Base-by-base conservation (phyloP, 208 protist species). In the Wallacemonas sp. region DNA sequence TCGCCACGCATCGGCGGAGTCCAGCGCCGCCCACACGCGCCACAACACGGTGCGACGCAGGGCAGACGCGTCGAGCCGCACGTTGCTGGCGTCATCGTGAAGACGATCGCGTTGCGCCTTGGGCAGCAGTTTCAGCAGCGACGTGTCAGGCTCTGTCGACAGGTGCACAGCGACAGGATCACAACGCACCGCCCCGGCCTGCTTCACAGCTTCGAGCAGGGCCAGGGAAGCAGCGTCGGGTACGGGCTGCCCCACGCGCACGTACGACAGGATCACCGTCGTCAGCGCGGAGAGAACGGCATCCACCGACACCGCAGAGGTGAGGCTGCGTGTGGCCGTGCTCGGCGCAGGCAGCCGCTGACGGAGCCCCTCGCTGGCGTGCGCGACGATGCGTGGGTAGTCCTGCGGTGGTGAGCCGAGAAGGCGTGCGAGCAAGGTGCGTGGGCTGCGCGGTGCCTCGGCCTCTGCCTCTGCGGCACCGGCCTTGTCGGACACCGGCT, bases 131-230 rank as follows among this genome's bases (percentile, higher is more conserved):
- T 24, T 11, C 9, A 58, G 30, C 52, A 58, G 30, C 6, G 52
- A 38, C 5, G 30, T 41, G 36, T 41, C 9, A 6, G 9, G 36
- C 9, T 41, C 14, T 5, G 14, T 4, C 19, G 52, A 21, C 29
- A 21, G 0, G 52, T 16, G 11, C 12, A 26, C 52, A 30, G 2
- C 29, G 44, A 23, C 44, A 17, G n/a, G 6, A 14, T 17, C 36
- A 14, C 36, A 6, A 41, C 36, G 36, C 14, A 6, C 14, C 36
- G 36, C 36, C 36, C 6, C 36, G 36, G 65, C 33, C 21, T 63
- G 67, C 43, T 81, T 88, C 60, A 83, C 66, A 44, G 68, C 73
- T 30, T 87, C 85, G 33, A 92, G 68, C 4, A 92, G 38, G n/a
- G 80, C 46, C 21, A 88, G 68, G 12, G 85, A 86, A 9, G 63